Conservation (phyloP, 129 eudicot genomes). For the Chrysanthemum lavandulifolium region DNA sequence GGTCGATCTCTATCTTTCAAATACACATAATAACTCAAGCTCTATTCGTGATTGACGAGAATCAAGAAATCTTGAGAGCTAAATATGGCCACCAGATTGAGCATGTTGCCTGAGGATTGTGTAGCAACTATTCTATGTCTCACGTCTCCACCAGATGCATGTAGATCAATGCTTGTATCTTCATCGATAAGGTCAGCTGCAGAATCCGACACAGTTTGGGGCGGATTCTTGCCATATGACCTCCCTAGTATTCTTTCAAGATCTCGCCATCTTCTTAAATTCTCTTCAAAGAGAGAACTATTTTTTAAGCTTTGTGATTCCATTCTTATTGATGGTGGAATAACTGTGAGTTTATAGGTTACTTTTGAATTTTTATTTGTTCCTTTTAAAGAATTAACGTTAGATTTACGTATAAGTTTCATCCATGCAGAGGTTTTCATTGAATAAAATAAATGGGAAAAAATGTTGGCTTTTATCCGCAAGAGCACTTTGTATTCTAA, state of each 20-base stretch:
- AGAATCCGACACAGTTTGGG: conserved; percentile 30
- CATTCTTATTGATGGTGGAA: conserved; percentile 59
- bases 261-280: conserved; percentile 27
- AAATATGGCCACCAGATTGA: conserved; percentile 12
- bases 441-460: conserved; percentile 21
- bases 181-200: conserved; percentile 22
- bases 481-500: conserved; percentile 40
- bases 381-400: no score
- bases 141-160: conserved; percentile 34
- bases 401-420: neutral
- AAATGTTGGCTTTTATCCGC: conserved; percentile 44
- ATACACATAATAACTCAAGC: no score
- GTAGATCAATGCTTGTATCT: conserved; percentile 20
- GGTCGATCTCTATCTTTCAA: no score
- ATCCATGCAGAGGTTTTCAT: neutral
- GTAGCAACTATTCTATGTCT: conserved; percentile 24
- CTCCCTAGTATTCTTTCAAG: conserved; percentile 30
- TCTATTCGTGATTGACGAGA: no score
- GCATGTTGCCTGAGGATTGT: conserved; percentile 40
- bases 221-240: conserved; percentile 28
- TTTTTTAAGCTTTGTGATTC: conserved; percentile 46
- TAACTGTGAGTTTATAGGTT: conserved; percentile 34
- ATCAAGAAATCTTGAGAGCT: no score
- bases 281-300: conserved; percentile 35
- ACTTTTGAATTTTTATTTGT: neutral